Percentiles rank a stretch among this genome's conserved stretches.
Conservation (phyloP, 176 grass and related monocot species). For the Juncus inflexus region DNA sequence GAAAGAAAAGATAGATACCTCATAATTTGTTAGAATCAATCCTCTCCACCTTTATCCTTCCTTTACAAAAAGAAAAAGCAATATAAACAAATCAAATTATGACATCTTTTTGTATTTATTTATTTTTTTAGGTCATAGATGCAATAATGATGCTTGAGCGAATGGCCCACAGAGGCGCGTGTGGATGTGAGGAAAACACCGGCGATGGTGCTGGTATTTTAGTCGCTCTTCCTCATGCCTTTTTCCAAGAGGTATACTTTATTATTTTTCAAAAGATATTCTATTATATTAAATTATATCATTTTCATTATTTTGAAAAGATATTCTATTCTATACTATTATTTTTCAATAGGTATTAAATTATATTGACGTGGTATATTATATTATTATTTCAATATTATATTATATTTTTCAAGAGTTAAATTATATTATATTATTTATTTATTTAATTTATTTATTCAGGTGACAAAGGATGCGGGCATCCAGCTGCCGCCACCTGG, state of each 20-base stretch:
- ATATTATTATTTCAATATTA: too few species aligned
- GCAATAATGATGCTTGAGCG: slow-evolving; percentile 87
- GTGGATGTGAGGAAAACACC: slow-evolving; percentile 91
- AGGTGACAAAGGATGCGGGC: slow-evolving; percentile 73
- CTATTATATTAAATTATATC: too few species aligned
- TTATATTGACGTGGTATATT: too few species aligned
- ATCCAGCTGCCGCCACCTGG: slow-evolving; percentile 70
- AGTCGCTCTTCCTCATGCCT: slow-evolving; percentile 79
- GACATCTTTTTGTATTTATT: not conserved
- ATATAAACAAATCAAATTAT: slow-evolving; percentile 5
- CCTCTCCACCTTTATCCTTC: not conserved
- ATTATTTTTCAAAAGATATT: too few species aligned
- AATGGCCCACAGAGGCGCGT: slow-evolving; percentile 94
- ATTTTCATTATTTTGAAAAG: too few species aligned
- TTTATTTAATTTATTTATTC: slow-evolving; percentile 1
- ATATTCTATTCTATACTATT: too few species aligned
- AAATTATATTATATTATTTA: too few species aligned
- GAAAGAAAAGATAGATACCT: slow-evolving; percentile 3
- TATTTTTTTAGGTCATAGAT: slow-evolving; percentile 58
- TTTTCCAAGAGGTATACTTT: slow-evolving; percentile 51
- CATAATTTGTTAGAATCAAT: slow-evolving; percentile 2
- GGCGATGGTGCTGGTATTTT: slow-evolving; percentile 94
- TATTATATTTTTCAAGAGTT: too few species aligned
- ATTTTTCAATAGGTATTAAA: too few species aligned
- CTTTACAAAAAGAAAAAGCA: not conserved